These are phyloP conservation scores for Cutaneotrichosporon sp. DNA, from an alignment of 1,284 basidiomycete genomes.

Conservation along the genomic window DNA sequence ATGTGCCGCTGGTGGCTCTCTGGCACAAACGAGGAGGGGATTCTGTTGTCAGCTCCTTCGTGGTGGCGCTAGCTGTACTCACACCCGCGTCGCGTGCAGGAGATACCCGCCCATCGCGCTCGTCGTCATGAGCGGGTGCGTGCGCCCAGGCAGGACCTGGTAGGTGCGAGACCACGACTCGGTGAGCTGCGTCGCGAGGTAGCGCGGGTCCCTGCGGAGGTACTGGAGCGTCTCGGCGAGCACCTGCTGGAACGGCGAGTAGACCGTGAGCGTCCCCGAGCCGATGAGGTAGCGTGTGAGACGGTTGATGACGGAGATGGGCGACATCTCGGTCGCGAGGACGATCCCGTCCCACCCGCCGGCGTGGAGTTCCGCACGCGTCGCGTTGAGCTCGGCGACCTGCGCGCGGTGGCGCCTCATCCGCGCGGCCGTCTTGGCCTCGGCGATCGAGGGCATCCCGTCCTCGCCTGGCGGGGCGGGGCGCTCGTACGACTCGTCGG, in stretches of 20 bases:
- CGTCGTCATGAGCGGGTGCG: constrained; percentile 92
- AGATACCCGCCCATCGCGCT: constrained; percentile 88
- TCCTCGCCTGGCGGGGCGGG: constrained; percentile 44
- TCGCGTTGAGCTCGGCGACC: constrained; percentile 59
- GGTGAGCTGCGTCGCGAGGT: constrained; percentile 75
- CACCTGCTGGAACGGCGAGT: constrained; percentile 79
- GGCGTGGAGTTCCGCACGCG: constrained; percentile 76
- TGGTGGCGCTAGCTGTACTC: constrained; percentile 44
- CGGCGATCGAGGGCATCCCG: constrained; percentile 34
- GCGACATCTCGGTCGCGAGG: constrained; percentile 82
- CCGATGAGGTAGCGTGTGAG: constrained; percentile 77
- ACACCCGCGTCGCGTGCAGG: constrained; percentile 83
- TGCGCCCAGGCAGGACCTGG: constrained; percentile 91
- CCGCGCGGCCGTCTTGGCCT: constrained; percentile 36
- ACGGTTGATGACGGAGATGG: constrained; percentile 74
- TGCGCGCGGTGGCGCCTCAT: constrained; percentile 41
- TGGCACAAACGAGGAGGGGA: constrained; percentile 34
- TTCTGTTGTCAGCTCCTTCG: constrained; percentile 18
- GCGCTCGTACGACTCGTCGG: constrained; percentile 64
- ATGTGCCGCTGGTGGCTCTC: constrained; percentile 37
- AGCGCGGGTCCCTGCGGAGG: constrained; percentile 67
- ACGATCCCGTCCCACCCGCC: constrained; percentile 89
- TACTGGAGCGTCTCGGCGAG: constrained; percentile 75
- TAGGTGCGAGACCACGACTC: constrained; percentile 90
- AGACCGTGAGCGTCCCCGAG: constrained; percentile 81